Evolutionary conservation across 140 eudicot species (phyloP), one percentile per base, ranked within the genome.

Genomic region (Erigeron philadelphicus): DNA sequence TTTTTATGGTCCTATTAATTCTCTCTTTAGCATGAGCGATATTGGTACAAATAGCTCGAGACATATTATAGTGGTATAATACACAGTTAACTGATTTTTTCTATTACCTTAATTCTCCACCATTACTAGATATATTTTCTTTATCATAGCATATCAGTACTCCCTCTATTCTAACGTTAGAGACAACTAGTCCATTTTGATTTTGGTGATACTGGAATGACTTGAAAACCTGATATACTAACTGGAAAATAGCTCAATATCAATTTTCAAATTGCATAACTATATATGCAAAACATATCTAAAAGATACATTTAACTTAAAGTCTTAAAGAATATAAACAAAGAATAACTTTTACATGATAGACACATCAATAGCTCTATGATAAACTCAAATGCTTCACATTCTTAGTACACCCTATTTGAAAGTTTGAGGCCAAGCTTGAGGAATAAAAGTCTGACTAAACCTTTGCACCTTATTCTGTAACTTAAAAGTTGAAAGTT

Each of bases 41-140:
- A 21, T 21, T 21, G 25, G 25, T 21, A 21, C 25, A 72, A 63
- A 64, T 41, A 49, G 50, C 71, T 52, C 31, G 52, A 40, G 64
- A 15, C 46, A 58, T 45, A 8, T 23, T 1, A 58, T 18, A 55
- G 8, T 47, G 42, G 50, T 61, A 8, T 38, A 48, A 48, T 40
- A 38, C 31, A 13, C 49, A 62, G 60, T 61, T 72, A 17, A n/a
- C 18, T 38, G 40, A 17, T 62, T 50, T 49, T 2, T 48, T 61
- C 63, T 50, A 38, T 46, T 12, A 41, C 64, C 41, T 38, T 53
- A 41, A 41, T 53, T 66, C 58, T 18, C 71, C 63, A 9, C 12
- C 7, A 8, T 43, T 57, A 31, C 38, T 31, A 31, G 38, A 31
- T 31, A 31, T 31, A 31, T 31, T 31, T 31, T n/a, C n/a, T 31